phyloP scores from a whole-genome alignment of 257 asterid genomes.

The Salvia rosmarinus region DNA sequence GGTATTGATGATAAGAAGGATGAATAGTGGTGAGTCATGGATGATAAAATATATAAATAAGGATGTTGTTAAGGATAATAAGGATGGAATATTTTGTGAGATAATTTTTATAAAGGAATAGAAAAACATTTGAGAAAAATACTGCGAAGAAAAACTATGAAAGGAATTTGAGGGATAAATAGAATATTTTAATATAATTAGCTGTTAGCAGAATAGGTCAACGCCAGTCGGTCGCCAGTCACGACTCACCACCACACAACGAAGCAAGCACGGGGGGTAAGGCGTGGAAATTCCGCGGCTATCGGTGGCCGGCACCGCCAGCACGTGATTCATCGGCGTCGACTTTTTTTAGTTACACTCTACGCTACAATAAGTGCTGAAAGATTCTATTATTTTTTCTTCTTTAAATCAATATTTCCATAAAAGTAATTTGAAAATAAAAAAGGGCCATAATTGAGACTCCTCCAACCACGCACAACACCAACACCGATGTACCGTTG shows the following conservation, averaged over 20 bases:
- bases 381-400: neutral
- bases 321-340: slow-evolving; percentile 26
- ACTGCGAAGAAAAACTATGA: too few species aligned
- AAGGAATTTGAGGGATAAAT: too few species aligned
- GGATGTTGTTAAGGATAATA: too few species aligned
- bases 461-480: slow-evolving; percentile 26
- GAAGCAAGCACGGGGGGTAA: slow-evolving; percentile 15
- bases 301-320: slow-evolving; percentile 16
- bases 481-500: slow-evolving; percentile 29
- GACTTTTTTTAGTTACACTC: neutral
- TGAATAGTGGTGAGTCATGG: too few species aligned
- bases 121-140: too few species aligned
- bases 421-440: slow-evolving; percentile 14
- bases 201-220: neutral
- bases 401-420: neutral
- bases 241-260: neutral
- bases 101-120: too few species aligned
- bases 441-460: neutral
- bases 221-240: neutral
- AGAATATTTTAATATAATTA: neutral
- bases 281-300: slow-evolving; percentile 17
- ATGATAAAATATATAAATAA: too few species aligned
- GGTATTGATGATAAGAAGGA: too few species aligned
- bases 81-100: too few species aligned
- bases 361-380: neutral